Evolutionary conservation across 2,329 filamentous ascomycete genomes (phyloP), one percentile per base, ranked within the genome.

Genomic region (Rasamsonia emersonii): DNA sequence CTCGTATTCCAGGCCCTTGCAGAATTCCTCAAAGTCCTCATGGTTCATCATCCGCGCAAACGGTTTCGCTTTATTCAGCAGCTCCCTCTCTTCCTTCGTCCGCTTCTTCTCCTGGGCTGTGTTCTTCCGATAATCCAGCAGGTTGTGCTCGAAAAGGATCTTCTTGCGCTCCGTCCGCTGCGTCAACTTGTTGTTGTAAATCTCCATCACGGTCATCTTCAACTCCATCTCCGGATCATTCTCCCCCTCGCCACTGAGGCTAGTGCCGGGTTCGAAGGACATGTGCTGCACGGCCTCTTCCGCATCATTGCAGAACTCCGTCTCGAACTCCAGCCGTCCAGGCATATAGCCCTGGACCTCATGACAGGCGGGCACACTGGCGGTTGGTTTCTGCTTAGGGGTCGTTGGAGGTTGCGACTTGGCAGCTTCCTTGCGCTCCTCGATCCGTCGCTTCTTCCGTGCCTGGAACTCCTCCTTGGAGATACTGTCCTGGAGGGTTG

Each of bases 331-430:
- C 43, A 98, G 62, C 24, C 91, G 86, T 26, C 91, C 91, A 3
- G 91, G 91, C 91, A 98, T 98, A 57, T 93, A 98, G 3, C 91
- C 91, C 59, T 95, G 86, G 21, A 98, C 91, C 60, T 98, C 91
- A 65, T 98, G 91, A 58, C 91, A 98, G 19, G 86, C 82, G 1
- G 91, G 91, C 3, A 95, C 86, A 65, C 84, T 93, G 6, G 88
- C 88, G 0, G 89, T 96, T 0, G 91, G 91, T 53, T 96, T 96
- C 47, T 89, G 88, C 61, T 95, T 94, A 2, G 89, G 86, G 15
- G 85, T 83, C 21, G 86, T 72, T 1, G 86, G 80, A 1, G 85
- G 78, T 6, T 85, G 83, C 40, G 82, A 82, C 59, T 91, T 93
- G 24, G 84, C 82, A 1, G 77, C 80, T 41, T 95, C 85, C 50